Evolutionary conservation across 805 yeast species (phyloP).

Genomic region (Candida andamanensis): DNA sequence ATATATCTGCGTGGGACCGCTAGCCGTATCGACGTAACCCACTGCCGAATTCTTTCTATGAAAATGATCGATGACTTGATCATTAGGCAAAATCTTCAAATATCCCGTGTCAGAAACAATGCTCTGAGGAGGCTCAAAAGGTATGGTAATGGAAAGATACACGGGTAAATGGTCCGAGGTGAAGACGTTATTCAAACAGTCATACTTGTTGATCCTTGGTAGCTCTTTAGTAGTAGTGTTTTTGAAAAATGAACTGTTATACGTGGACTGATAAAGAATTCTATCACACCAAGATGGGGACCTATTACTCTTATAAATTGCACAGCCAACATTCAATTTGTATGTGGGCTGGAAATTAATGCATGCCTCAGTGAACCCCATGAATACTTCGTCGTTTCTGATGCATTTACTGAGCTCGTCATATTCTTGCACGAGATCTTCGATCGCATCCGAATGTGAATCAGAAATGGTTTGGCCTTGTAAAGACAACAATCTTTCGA

Average conservation of each 20-base stretch:
- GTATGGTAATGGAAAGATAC: conserved; percentile 44
- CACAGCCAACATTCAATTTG: conserved; percentile 53
- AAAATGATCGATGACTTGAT: conserved; percentile 12
- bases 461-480: conserved; percentile 17
- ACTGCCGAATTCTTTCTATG: conserved; percentile 7
- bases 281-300: conserved; percentile 92
- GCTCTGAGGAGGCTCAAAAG: conserved; percentile 35
- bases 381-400: conserved; percentile 41
- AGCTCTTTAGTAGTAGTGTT: neutral
- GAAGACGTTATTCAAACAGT: conserved; percentile 41
- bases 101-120: conserved; percentile 25
- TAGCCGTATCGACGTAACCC: conserved; percentile 17
- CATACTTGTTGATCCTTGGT: conserved; percentile 39
- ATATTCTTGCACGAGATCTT: conserved; percentile 20
- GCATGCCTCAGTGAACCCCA: conserved; percentile 63
- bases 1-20: conserved; percentile 39
- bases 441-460: conserved; percentile 7
- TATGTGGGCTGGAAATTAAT: conserved; percentile 75
- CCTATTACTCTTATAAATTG: conserved; percentile 53
- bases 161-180: conserved; percentile 85
- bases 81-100: conserved; percentile 23
- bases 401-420: conserved; percentile 51
- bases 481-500: conserved; percentile 18
- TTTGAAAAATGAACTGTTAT: conserved; percentile 8
- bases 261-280: conserved; percentile 52